Conservation (phyloP, 2,329 filamentous ascomycete species). For the Pseudogymnoascus sp. region DNA sequence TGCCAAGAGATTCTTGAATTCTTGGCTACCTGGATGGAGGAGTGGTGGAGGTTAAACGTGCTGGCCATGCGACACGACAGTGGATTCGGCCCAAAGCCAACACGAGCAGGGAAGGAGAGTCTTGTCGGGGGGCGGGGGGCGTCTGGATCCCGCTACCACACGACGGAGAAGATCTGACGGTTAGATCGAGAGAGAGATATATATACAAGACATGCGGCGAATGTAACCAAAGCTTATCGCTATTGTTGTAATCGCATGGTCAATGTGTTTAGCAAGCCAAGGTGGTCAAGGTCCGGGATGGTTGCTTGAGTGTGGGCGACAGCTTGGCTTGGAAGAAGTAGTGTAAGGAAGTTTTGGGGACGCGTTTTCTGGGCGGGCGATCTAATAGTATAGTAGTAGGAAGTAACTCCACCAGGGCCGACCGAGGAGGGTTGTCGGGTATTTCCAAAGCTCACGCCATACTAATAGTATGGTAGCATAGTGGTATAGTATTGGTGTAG, state of each 20-base stretch:
- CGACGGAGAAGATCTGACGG: not conserved
- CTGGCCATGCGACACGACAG: constrained; percentile 6
- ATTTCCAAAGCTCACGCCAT: not conserved
- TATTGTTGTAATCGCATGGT: constrained; percentile 6
- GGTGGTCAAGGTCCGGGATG: constrained; percentile 3
- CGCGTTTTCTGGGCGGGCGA: not conserved
- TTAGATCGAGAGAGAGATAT: not conserved
- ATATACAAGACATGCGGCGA: not conserved
- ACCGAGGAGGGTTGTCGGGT: not conserved
- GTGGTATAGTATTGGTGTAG: too few species aligned
- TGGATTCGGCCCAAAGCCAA: not conserved
- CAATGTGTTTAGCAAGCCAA: constrained; percentile 7
- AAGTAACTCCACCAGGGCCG: not conserved
- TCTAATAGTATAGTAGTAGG: not conserved
- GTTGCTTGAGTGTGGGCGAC: not conserved
- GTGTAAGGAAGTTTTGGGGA: not conserved
- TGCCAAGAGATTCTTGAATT: constrained; percentile 12
- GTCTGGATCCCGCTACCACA: not conserved
- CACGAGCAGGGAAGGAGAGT: not conserved
- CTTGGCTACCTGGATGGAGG: constrained; percentile 9
- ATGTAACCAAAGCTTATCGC: constrained; percentile 6
- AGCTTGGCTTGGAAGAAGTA: not conserved
- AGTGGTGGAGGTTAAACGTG: constrained; percentile 11
- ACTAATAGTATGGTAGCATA: not conserved
- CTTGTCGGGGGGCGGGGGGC: not conserved